Base-by-base conservation (phyloP, 2,329 filamentous ascomycete species). In the Fusarium graminum region DNA sequence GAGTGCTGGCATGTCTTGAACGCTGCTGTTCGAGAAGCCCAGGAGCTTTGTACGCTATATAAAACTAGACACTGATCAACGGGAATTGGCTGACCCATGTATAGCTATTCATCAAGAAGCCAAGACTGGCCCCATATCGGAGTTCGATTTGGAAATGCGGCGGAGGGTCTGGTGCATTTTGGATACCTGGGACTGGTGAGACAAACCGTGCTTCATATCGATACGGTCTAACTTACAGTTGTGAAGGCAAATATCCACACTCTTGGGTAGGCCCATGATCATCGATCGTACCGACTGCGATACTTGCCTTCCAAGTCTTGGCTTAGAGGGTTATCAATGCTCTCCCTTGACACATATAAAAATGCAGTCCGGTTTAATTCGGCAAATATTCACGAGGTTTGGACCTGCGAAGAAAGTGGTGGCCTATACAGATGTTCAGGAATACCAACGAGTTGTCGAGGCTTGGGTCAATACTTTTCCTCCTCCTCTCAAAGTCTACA, bases 401-500 rank as follows among this genome's bases (percentile, higher is more conserved):
- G 72, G 74, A 6, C 67, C 68, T 1, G 68, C 72, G 7, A 76
- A 73, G 45, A 73, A 74, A 40, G 62, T 79, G 11, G 62, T 63
- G 12, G 52, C 57, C 3, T 62, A 74, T 1, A 60, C 73, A 13
- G 72, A 81, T 22, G 69, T 78, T 12, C 63, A 71, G 41, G 72
- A 74, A 49, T 78, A 79, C 43, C 77, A 61, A 22, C 30, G 30
- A 2, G 76, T 76, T 4, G 74, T 82, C 14, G 76, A 83, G 28
- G 71, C 70, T 4, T 85, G 82, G 78, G 77, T 82, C 29, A 61
- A 73, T 3, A 75, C 74, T 6, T 78, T 86, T 25, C 82, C 82
- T 4, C 67, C 77, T 0, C 72, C 79, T 0, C 82, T 81, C 52
- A 69, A 74, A 13, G 57, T 82, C 6, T 65, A 74, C 3, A 65